Conservation (phyloP, 2,329 filamentous ascomycete genomes). For the Nigrospora oryzae region DNA sequence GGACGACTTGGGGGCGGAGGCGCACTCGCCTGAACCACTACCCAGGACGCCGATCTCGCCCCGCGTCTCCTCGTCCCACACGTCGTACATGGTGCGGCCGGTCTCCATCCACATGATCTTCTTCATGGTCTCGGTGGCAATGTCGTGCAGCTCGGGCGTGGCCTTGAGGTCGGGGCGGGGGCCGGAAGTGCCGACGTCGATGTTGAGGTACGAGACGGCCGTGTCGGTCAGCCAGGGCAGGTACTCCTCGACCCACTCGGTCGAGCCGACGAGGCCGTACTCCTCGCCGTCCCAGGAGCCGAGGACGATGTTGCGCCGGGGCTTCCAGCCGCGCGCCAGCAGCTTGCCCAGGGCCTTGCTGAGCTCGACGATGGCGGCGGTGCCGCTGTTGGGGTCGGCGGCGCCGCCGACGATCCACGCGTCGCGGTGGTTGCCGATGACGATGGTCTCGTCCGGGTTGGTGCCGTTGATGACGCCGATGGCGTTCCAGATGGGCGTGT, state of each 20-base stretch:
- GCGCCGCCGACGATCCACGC: slow-evolving; percentile 80
- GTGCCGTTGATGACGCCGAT: slow-evolving; percentile 76
- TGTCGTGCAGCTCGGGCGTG: slow-evolving; percentile 59
- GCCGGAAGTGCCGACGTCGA: slow-evolving; percentile 61
- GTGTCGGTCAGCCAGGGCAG: slow-evolving; percentile 65
- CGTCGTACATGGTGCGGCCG: slow-evolving; percentile 29
- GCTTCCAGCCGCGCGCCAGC: slow-evolving; percentile 68
- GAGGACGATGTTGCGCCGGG: slow-evolving; percentile 70
- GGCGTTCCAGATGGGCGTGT: slow-evolving; percentile 66
- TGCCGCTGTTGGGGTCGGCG: slow-evolving; percentile 76
- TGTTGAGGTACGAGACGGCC: slow-evolving; percentile 71
- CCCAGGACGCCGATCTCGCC: slow-evolving; percentile 50
- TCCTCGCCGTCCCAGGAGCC: slow-evolving; percentile 67
- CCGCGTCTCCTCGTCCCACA: slow-evolving; percentile 29
- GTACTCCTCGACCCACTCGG: slow-evolving; percentile 82
- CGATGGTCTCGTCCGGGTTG: slow-evolving; percentile 64
- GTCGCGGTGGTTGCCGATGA: slow-evolving; percentile 76
- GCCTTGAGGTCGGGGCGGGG: slow-evolving; percentile 47
- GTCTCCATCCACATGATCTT: slow-evolving; percentile 51
- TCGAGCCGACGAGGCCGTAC: slow-evolving; percentile 72
- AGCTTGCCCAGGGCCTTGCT: slow-evolving; percentile 64
- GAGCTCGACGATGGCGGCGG: slow-evolving; percentile 68
- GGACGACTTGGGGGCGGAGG: no score
- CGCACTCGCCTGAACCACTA: slow-evolving; percentile 37
- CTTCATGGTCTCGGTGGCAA: slow-evolving; percentile 53